Evolutionary conservation across 805 yeast genomes (phyloP).

Genomic region (Candida ovalis): DNA sequence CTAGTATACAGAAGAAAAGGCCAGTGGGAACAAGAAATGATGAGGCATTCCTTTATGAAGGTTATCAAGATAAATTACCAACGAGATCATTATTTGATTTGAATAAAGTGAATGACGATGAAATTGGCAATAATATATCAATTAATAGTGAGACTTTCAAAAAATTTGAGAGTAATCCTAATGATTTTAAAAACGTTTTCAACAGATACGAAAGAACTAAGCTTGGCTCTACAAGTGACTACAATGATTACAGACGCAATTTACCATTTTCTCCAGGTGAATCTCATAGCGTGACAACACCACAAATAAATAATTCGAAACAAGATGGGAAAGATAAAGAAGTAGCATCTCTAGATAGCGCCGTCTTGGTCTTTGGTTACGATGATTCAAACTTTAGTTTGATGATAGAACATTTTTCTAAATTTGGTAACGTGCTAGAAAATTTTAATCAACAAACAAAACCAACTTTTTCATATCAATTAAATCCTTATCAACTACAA

Average conservation of each 20-base stretch:
- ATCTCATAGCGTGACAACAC: background rate
- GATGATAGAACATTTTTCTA: slow-evolving; percentile 68
- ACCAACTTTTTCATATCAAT: slow-evolving; percentile 7
- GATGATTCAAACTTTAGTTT: slow-evolving; percentile 69
- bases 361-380: slow-evolving; percentile 85
- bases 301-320: background rate
- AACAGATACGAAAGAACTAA: slow-evolving; percentile 29
- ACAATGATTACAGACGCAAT: slow-evolving; percentile 2
- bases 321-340: slow-evolving; percentile 26
- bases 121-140: slow-evolving; percentile 34
- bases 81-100: slow-evolving; percentile 47
- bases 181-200: slow-evolving; percentile 42
- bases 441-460: slow-evolving; percentile 45
- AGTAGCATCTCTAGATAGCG: slow-evolving; percentile 40
- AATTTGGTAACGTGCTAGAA: slow-evolving; percentile 77
- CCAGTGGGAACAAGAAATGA: slow-evolving; percentile 13
- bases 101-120: slow-evolving; percentile 37
- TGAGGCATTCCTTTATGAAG: slow-evolving; percentile 20
- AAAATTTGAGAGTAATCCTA: slow-evolving; percentile 40
- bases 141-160: slow-evolving; percentile 26
- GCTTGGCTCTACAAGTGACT: slow-evolving; percentile 8
- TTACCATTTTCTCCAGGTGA: slow-evolving; percentile 14
- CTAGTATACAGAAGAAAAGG: slow-evolving; percentile 18
- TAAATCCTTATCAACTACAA: slow-evolving; percentile 3
- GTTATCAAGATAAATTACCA: slow-evolving; percentile 46